A percentile compares a stretch with the other conserved stretches of the same genome.
Evolutionary conservation across 2,329 filamentous ascomycete genomes (phyloP).

Genomic region (Cercospora berteroae): DNA sequence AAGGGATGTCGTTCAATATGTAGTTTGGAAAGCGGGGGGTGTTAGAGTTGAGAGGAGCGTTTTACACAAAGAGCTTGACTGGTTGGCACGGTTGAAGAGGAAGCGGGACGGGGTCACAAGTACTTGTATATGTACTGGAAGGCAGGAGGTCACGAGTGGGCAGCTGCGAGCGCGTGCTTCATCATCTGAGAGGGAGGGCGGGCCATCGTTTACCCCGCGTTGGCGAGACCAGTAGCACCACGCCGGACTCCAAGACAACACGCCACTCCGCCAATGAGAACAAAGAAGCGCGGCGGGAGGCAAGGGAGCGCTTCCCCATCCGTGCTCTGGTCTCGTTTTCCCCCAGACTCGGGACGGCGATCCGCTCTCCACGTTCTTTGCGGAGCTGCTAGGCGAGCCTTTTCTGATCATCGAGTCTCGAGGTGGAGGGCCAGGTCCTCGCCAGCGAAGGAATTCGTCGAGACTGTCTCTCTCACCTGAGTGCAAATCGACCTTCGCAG

Average conservation of each 20-base stretch:
- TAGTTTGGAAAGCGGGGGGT: background rate
- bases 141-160: background rate
- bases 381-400: background rate
- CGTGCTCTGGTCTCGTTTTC: background rate
- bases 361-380: background rate
- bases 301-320: constrained; percentile 1
- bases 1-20: background rate
- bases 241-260: background rate
- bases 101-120: background rate
- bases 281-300: background rate
- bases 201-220: constrained; percentile 1
- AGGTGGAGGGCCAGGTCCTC: background rate
- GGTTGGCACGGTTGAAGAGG: background rate
- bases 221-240: background rate
- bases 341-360: background rate
- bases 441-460: background rate
- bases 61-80: background rate
- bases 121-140: background rate
- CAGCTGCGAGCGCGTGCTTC: background rate
- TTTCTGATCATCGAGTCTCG: background rate
- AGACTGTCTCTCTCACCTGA: too few species aligned
- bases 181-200: background rate
- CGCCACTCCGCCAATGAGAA: background rate
- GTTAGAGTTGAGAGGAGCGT: constrained; percentile 14
- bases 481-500: background rate